A percentile compares a stretch with the other conserved stretches of the same genome.
phyloP scores from a whole-genome alignment of 805 yeast species.

The Starmerella stigmatis region DNA sequence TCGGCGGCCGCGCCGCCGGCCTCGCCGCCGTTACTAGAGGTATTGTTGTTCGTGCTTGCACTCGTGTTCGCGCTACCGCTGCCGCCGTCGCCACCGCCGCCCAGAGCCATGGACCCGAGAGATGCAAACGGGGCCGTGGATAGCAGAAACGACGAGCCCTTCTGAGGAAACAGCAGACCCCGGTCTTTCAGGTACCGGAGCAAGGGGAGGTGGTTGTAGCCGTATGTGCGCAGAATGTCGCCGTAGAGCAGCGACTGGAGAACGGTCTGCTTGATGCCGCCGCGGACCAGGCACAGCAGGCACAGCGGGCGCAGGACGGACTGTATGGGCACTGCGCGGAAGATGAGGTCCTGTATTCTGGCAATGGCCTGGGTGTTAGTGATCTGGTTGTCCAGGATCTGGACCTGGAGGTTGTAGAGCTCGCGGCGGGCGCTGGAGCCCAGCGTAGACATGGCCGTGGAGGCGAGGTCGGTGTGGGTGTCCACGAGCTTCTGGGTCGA shows the following conservation, averaged over 20 bases:
- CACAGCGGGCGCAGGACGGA: slow-evolving; percentile 46
- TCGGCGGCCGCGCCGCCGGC: background rate
- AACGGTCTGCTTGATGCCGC: slow-evolving; percentile 56
- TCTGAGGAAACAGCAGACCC: slow-evolving; percentile 37
- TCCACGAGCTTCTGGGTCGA: slow-evolving; percentile 56
- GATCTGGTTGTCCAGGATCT: slow-evolving; percentile 46
- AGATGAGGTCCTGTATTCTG: slow-evolving; percentile 42
- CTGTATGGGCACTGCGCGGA: slow-evolving; percentile 34
- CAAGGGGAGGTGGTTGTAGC: slow-evolving; percentile 41
- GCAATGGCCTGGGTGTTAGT: slow-evolving; percentile 34
- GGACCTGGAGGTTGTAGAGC: slow-evolving; percentile 39
- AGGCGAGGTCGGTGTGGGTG: slow-evolving; percentile 66
- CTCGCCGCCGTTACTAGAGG: background rate
- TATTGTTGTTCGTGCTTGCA: background rate
- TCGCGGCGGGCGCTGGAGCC: slow-evolving; percentile 28
- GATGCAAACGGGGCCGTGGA: slow-evolving; percentile 27
- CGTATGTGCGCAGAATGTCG: slow-evolving; percentile 54
- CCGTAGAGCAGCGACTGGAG: slow-evolving; percentile 34
- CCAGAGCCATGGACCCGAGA: slow-evolving; percentile 14
- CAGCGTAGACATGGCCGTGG: slow-evolving; percentile 44
- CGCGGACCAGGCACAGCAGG: slow-evolving; percentile 50
- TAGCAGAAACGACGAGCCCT: slow-evolving; percentile 15
- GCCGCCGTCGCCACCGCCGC: background rate
- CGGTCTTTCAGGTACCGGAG: slow-evolving; percentile 42
- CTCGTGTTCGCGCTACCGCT: background rate